Evolutionary conservation across 2,329 filamentous ascomycete species (phyloP), one percentile per base, ranked within the genome.

Genomic region (Paracoccidioides brasiliensis): DNA sequence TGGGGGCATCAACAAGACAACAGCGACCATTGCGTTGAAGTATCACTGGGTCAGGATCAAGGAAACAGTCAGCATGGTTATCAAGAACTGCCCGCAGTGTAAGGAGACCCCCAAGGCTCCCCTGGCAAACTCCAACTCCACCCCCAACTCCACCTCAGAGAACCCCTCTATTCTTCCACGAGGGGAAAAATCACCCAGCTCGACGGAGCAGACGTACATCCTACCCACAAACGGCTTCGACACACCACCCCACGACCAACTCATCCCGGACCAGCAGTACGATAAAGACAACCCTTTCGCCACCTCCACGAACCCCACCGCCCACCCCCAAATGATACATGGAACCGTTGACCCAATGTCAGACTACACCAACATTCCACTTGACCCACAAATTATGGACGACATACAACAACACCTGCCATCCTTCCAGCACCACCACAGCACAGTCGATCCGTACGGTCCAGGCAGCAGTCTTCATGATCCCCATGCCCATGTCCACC

Each of bases 21-120:
- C 91, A 0, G 90, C 91, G 22, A 86, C 84, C 22, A 95, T 98
- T 64, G 89, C 91, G 9, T 88, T 96, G 67, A 86, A 85, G 66
- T 96, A 91, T 68, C 93, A 97, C 72, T 98, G 93, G 93, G 90
- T 94, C 50, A 82, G 91, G 58, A 97, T 97, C 74, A 98, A 97
- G 70, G 90, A 96, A 72, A 97, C 91, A 0, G 93, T 96, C 59
- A 93, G 86, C 68, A 84, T 91, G 68, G 90, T 95, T 63, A 95
- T 97, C 71, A 85, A 88, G 64, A 91, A 93, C 64, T 98, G 93
- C 71, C 74, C 80, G 6, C 85, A 95, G 67, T 97, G 91, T 74
- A 95, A 91, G 72, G 89, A 95, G 64, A 75, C 81, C 41, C 79
- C 82, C 58, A 87, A 87, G 68, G 74, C 78, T 37, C 74, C 78